Percentiles rank a stretch among this genome's conserved stretches.
Conservation (phyloP, 2,329 filamentous ascomycete genomes). For the Salinomyces thailandicus region DNA sequence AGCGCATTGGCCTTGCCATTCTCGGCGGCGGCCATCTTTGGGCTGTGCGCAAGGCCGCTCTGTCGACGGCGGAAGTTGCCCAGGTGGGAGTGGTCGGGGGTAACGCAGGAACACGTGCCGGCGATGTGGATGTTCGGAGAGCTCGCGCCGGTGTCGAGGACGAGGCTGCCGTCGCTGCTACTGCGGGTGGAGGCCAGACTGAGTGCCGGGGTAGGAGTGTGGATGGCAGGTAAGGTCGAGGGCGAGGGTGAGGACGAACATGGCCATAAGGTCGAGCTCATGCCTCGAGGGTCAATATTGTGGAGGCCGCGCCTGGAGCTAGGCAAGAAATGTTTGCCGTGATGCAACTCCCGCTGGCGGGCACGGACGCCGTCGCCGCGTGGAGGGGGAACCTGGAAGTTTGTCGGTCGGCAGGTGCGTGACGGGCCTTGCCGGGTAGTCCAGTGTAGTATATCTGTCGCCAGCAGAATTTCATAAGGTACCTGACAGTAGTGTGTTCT, state of each 20-base stretch:
- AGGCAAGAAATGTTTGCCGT: neutral
- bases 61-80: conserved; percentile 25
- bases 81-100: conserved; percentile 19
- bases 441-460: neutral
- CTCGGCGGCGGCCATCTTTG: conserved; percentile 19
- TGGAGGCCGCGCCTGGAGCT: neutral
- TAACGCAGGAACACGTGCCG: conserved; percentile 21
- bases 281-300: neutral
- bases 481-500: neutral
- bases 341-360: neutral
- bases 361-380: neutral
- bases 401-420: neutral
- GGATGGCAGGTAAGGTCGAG: no score
- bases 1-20: conserved; percentile 15
- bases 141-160: neutral
- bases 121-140: conserved; percentile 16
- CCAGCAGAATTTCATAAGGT: neutral
- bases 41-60: conserved; percentile 22
- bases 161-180: neutral
- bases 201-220: neutral
- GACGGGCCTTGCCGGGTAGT: neutral
- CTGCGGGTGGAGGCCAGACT: neutral
- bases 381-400: neutral
- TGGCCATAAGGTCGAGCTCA: neutral
- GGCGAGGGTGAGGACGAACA: neutral